Percentiles rank a stretch among this genome's conserved stretches.
Evolutionary conservation across 2,329 filamentous ascomycete species (phyloP).

Genomic region (Biscogniauxia sp.): DNA sequence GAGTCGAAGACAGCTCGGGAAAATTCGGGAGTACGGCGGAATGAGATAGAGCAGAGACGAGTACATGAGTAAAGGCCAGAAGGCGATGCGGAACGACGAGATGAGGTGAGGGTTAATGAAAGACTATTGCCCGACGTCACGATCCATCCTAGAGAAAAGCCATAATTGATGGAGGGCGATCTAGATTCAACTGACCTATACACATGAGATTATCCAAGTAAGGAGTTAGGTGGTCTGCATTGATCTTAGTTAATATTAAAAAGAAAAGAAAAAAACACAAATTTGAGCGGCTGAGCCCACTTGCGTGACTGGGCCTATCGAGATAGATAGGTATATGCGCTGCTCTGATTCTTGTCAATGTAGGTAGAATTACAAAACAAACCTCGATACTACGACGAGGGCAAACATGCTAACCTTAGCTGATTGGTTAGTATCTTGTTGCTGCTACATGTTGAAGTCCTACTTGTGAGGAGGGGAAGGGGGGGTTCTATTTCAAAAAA

Average conservation of each 20-base stretch:
- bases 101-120: slow-evolving; percentile 6
- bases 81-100: slow-evolving; percentile 9
- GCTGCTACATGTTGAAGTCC: too few species aligned
- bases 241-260: slow-evolving; percentile 6
- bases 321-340: too few species aligned
- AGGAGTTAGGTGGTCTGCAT: slow-evolving; percentile 18
- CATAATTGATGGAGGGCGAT: background rate
- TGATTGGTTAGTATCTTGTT: too few species aligned
- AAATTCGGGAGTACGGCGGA: slow-evolving; percentile 14
- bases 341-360: too few species aligned
- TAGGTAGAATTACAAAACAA: too few species aligned
- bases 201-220: slow-evolving; percentile 7
- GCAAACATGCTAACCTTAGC: too few species aligned
- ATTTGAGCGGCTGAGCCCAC: background rate
- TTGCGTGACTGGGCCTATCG: background rate
- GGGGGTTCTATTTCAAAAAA: too few species aligned
- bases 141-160: slow-evolving; percentile 11
- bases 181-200: slow-evolving; percentile 14
- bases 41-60: slow-evolving; percentile 21
- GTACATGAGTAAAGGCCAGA: slow-evolving; percentile 14
- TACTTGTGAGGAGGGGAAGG: too few species aligned
- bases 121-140: slow-evolving; percentile 13
- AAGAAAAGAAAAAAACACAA: background rate
- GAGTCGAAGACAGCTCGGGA: background rate
- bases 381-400: too few species aligned